Evolutionary conservation across 345 rosid species (phyloP).

Genomic region (Mangifera indica): DNA sequence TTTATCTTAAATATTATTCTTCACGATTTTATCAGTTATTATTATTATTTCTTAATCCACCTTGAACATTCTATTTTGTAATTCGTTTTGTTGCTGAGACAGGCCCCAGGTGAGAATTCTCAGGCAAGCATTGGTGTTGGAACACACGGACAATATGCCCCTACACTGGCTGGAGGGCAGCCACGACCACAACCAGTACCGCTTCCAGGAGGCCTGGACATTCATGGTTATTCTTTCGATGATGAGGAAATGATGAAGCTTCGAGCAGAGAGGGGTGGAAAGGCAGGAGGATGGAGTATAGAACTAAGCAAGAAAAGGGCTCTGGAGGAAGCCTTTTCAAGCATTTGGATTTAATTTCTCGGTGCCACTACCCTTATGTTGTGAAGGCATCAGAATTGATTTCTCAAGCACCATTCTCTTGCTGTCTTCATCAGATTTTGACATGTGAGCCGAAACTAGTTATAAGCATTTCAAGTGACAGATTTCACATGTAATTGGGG

Average conservation of each 20-base stretch:
- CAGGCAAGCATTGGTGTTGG: conserved; percentile 41
- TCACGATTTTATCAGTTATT: no score
- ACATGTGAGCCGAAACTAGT: not conserved
- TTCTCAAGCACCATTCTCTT: not conserved
- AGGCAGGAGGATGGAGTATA: conserved; percentile 85
- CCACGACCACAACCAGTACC: conserved; percentile 84
- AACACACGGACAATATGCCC: conserved; percentile 59
- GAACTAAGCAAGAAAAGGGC: conserved; percentile 87
- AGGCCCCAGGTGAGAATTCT: conserved; percentile 33
- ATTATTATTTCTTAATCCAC: no score
- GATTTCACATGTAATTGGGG: not conserved
- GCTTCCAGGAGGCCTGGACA: conserved; percentile 47
- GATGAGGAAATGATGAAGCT: conserved; percentile 74
- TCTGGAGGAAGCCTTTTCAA: conserved; percentile 86
- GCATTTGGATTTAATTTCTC: conserved; percentile 69
- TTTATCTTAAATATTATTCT: no score
- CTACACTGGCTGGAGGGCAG: conserved; percentile 65
- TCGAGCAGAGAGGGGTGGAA: conserved; percentile 69
- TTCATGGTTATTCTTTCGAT: conserved; percentile 53
- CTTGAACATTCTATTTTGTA: not conserved
- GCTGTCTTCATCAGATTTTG: no score
- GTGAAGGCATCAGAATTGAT: not conserved
- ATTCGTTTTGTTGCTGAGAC: conserved; percentile 14
- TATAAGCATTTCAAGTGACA: not conserved
- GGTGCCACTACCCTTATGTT: not conserved